Evolutionary conservation across 1,284 basidiomycete species (phyloP).

Genomic region (Ceratobasidium sp.): DNA sequence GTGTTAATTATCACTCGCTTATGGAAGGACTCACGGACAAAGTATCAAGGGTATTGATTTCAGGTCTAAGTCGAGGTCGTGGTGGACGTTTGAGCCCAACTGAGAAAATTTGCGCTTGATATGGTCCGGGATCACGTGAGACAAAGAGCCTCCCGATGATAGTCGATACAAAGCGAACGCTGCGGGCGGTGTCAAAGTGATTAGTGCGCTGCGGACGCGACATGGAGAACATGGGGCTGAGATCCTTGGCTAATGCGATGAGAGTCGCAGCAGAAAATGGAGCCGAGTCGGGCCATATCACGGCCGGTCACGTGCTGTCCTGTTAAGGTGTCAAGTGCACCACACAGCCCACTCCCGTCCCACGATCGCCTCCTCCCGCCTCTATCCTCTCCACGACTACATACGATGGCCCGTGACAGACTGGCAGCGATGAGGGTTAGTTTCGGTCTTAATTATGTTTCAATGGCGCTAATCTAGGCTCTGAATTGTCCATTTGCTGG

Average conservation of each 20-base stretch:
- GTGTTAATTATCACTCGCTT: slow-evolving; percentile 22
- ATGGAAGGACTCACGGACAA: not conserved
- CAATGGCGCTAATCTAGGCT: not conserved
- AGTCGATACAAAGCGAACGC: not conserved
- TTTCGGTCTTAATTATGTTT: not conserved
- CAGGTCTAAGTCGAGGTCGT: slow-evolving; percentile 27
- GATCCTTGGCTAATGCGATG: slow-evolving; percentile 9
- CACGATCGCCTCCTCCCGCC: not conserved
- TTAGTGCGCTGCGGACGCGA: not conserved
- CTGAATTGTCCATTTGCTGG: slow-evolving; percentile 26
- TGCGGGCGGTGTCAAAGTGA: slow-evolving; percentile 28
- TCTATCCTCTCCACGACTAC: not conserved
- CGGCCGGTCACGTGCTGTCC: slow-evolving; percentile 8
- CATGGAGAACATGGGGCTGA: not conserved
- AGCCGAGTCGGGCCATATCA: slow-evolving; percentile 21
- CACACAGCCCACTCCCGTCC: slow-evolving; percentile 25
- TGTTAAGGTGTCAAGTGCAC: slow-evolving; percentile 10
- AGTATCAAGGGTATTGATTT: not conserved
- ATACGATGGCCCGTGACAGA: slow-evolving; percentile 28
- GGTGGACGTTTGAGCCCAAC: slow-evolving; percentile 22
- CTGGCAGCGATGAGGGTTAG: slow-evolving; percentile 37
- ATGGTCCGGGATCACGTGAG: slow-evolving; percentile 34
- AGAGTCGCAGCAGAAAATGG: not conserved
- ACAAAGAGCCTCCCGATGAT: slow-evolving; percentile 29
- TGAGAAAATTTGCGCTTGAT: slow-evolving; percentile 34